These are phyloP conservation scores for Phytomonas sp. DNA, from an alignment of 208 protist genomes.

Conservation along the genomic window DNA sequence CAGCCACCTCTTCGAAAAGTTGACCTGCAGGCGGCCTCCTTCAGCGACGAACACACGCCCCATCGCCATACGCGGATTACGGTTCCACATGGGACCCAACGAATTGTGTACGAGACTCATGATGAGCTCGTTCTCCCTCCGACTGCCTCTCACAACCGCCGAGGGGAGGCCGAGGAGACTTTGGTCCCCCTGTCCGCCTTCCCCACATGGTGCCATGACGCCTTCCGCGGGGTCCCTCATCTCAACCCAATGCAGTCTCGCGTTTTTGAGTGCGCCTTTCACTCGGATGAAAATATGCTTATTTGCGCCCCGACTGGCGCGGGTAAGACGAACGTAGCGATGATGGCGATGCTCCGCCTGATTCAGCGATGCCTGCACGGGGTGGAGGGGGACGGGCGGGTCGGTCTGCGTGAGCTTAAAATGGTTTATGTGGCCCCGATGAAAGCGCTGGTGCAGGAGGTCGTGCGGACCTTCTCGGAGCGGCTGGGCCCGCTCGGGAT, in stretches of 20 bases:
- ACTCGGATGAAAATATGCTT: conserved; percentile 96
- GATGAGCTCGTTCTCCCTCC: conserved; percentile 79
- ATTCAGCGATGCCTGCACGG: conserved; percentile 27
- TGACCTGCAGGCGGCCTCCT: conserved; percentile 64
- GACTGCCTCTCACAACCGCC: conserved; percentile 36
- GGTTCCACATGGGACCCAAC: conserved; percentile 63
- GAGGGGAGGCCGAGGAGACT: conserved; percentile 11
- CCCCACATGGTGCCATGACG: conserved; percentile 52
- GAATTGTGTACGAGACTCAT: conserved; percentile 73
- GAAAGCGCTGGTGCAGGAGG: conserved; percentile 99
- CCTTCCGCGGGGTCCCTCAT: conserved; percentile 47
- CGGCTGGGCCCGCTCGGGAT: conserved; percentile 93
- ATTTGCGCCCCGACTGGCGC: conserved; percentile 98
- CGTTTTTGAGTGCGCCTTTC: conserved; percentile 92
- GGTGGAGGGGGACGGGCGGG: conserved; percentile 9
- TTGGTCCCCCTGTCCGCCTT: conserved; percentile 31
- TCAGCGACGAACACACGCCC: conserved; percentile 75
- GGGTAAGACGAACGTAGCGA: conserved; percentile 99
- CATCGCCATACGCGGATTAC: conserved; percentile 54
- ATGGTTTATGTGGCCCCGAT: conserved; percentile 99
- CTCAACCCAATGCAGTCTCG: conserved; percentile 97
- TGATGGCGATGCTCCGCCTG: conserved; percentile 96
- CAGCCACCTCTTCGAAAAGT: conserved; percentile 46
- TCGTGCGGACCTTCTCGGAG: conserved; percentile 95
- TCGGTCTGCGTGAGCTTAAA: conserved; percentile 82